A percentile compares a stretch with the other conserved stretches of the same genome.
Conservation (phyloP, 805 yeast genomes). For the Spathaspora gorwiae region DNA sequence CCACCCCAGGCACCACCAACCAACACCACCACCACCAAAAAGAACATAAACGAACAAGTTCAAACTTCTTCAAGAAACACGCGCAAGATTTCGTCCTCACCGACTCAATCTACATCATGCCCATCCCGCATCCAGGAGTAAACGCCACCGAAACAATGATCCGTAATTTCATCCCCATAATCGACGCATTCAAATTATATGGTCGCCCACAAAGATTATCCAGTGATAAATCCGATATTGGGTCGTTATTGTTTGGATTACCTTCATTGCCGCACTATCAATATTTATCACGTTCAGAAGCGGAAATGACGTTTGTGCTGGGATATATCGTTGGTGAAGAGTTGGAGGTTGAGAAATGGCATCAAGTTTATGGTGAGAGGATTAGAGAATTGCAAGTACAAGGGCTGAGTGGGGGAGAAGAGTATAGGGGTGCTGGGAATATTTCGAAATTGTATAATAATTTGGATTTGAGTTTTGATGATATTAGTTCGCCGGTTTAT, state of each 20-base stretch:
- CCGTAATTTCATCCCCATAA: constrained; percentile 61
- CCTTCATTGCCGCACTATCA: constrained; percentile 70
- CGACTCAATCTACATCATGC: constrained; percentile 59
- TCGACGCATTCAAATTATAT: constrained; percentile 66
- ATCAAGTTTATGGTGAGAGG: constrained; percentile 7
- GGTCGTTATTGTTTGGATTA: constrained; percentile 67
- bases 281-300: constrained; percentile 39
- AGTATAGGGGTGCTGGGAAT: constrained; percentile 34
- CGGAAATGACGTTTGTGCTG: constrained; percentile 6
- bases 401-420: constrained; percentile 7
- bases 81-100: constrained; percentile 27
- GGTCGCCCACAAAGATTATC: constrained; percentile 72
- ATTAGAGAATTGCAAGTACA: constrained; percentile 6
- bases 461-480: constrained; percentile 6
- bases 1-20: too few relatives aligned
- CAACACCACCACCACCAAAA: background rate
- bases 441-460: constrained; percentile 27
- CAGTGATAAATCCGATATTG: constrained; percentile 64
- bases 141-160: constrained; percentile 69
- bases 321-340: constrained; percentile 10
- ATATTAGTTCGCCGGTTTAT: constrained; percentile 4
- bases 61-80: constrained; percentile 26
- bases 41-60: constrained; percentile 7
- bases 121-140: constrained; percentile 69
- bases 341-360: constrained; percentile 30